These are phyloP conservation scores for Lavandula angustifolia DNA, from an alignment of 257 asterid genomes.

Conservation along the genomic window DNA sequence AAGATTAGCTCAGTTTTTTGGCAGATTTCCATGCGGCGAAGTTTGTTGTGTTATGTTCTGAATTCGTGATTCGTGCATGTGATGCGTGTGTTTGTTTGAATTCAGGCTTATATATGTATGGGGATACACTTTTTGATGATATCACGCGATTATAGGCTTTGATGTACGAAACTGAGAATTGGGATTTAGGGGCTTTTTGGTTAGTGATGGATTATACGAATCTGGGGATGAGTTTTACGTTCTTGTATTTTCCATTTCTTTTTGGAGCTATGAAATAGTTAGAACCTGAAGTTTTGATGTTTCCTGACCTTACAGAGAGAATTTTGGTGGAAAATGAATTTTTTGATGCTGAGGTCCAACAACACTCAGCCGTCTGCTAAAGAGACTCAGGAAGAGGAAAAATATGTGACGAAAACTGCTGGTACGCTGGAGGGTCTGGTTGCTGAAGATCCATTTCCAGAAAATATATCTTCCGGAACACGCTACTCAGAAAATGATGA, in stretches of 20 bases:
- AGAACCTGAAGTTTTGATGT: constrained; percentile 23
- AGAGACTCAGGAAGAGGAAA: constrained; percentile 47
- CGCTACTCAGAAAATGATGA: constrained; percentile 47
- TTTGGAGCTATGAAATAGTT: too few species aligned
- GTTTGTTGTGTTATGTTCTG: constrained; percentile 27
- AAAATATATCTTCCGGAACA: constrained; percentile 41
- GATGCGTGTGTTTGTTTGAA: constrained; percentile 19
- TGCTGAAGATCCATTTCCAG: constrained; percentile 55
- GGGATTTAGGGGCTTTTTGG: constrained; percentile 21
- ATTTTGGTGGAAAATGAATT: constrained; percentile 68
- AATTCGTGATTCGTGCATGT: constrained; percentile 4
- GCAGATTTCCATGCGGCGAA: constrained; percentile 25
- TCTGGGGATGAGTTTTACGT: background rate
- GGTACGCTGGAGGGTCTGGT: constrained; percentile 63
- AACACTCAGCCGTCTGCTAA: constrained; percentile 56
- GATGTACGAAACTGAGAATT: background rate
- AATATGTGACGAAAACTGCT: constrained; percentile 45
- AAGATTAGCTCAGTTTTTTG: constrained; percentile 26
- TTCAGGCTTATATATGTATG: constrained; percentile 10
- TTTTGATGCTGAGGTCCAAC: constrained; percentile 82
- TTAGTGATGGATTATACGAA: constrained; percentile 3
- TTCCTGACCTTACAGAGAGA: constrained; percentile 36
- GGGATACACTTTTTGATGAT: constrained; percentile 4
- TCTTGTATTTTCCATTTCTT: too few species aligned
- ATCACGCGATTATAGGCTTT: constrained; percentile 19